Conservation (phyloP, 768 basidiomycete species). For the Sporobolomyces phaffii region DNA sequence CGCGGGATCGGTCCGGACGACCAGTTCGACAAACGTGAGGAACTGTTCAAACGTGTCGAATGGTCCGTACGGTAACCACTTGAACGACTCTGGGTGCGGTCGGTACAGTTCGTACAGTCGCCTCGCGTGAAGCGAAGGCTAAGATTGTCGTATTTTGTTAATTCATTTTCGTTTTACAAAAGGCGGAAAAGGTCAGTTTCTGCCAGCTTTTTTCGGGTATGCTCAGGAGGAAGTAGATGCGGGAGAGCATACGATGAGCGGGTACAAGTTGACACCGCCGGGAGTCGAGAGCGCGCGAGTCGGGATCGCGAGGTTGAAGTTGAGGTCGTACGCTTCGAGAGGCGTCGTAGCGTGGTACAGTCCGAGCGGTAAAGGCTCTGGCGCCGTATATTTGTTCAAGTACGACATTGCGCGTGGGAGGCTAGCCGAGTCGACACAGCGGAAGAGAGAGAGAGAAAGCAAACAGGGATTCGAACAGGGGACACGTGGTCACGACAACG, state of each 20-base stretch:
- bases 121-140: slow-evolving; percentile 51
- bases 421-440: too few relatives aligned
- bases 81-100: slow-evolving; percentile 50
- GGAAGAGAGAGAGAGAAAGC: neutral
- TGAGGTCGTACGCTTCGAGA: slow-evolving; percentile 14
- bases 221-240: neutral
- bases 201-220: neutral
- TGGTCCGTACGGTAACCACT: slow-evolving; percentile 55
- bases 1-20: slow-evolving; percentile 43
- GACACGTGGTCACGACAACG: too few relatives aligned
- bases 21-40: slow-evolving; percentile 31
- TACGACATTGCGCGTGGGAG: neutral
- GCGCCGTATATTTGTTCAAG: neutral
- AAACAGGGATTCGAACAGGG: too few relatives aligned
- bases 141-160: too few relatives aligned
- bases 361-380: neutral
- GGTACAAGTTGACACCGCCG: neutral
- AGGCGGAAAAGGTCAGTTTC: too few relatives aligned
- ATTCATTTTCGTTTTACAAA: too few relatives aligned
- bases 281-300: neutral
- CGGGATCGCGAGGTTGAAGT: neutral
- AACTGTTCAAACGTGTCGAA: slow-evolving; percentile 49
- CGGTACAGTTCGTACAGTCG: slow-evolving; percentile 47
- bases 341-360: neutral
- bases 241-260: slow-evolving; percentile 11